phyloP scores from a whole-genome alignment of 257 asterid genomes.

The Lavandula angustifolia region DNA sequence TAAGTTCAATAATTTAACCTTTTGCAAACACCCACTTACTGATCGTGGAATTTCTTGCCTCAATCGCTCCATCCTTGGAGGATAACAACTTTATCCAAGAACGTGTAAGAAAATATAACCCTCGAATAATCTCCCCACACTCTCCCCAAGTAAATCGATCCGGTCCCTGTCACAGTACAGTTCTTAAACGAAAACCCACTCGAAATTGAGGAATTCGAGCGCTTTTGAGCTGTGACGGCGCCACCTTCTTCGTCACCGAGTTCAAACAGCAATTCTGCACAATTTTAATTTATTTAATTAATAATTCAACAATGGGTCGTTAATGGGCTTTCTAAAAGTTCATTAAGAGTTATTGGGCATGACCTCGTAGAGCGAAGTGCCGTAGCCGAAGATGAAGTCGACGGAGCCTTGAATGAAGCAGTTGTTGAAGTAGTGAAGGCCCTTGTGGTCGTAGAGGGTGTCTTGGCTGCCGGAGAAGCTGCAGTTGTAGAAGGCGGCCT shows the following conservation, averaged over 20 bases:
- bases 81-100: conserved; percentile 50
- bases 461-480: conserved; percentile 60
- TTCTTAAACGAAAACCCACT: conserved; percentile 64
- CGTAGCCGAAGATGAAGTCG: conserved; percentile 61
- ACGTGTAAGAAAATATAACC: conserved; percentile 52
- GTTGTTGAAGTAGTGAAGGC: conserved; percentile 50
- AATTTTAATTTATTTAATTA: too few species aligned
- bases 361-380: conserved; percentile 55
- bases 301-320: too few species aligned
- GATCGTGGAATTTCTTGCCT: conserved; percentile 43
- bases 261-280: conserved; percentile 54
- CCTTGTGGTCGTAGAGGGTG: conserved; percentile 59
- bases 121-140: conserved; percentile 66
- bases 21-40: conserved; percentile 21
- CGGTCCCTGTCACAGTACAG: conserved; percentile 46
- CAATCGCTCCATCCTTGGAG: conserved; percentile 63
- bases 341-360: not conserved
- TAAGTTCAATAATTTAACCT: too few species aligned
- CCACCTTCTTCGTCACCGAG: conserved; percentile 58
- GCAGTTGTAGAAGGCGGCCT: conserved; percentile 53
- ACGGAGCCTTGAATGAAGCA: conserved; percentile 66
- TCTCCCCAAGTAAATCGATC: conserved; percentile 52
- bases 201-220: conserved; percentile 41
- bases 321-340: not conserved
- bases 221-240: conserved; percentile 63